Evolutionary conservation across 2,329 filamentous ascomycete species (phyloP), one percentile per base, ranked within the genome.

Genomic region (Aspergillus candidus): DNA sequence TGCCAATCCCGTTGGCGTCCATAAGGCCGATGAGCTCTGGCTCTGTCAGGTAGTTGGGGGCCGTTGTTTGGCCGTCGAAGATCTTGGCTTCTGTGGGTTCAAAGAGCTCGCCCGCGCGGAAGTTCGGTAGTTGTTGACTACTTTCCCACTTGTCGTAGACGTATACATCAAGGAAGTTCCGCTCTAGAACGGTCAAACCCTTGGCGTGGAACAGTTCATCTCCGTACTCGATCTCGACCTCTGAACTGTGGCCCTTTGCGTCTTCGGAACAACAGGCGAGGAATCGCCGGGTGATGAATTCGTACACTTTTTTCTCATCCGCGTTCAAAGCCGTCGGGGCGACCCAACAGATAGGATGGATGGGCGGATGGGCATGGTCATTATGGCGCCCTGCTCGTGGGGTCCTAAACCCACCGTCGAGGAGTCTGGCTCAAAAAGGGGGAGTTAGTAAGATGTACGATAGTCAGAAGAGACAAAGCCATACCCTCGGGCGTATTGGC

Each of bases 1-100:
- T 98, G 11, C 93, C 93, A 52, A 98, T 98, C 2, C 93, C 93
- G 62, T 98, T 98, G 35, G 88, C 90, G 69, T 98, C 93, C 93
- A 98, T 98, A 10, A 98, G 77, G 3, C 85, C 86, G 61, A 98
- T 95, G 18, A 98, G 75, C 62, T 98, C 93, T 0, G 93, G 90
- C 63, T 98, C 93, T 0, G 93, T 97, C 27, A 98, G 75, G 62
- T 94, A 96, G 15, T 77, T 80, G 0, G 93, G 93, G 11, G 90
- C 75, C 1, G 77, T 79, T 0, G 93, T 98, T 66, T 94, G 86
- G n/a, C 93, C 91, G 56, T 97, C 89, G 1, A 80, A 83, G 69
- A 98, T 88, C 56, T 85, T 82, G 4, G 89, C 91, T 68, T 96
- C 90, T 1, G 83, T 87, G 0, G 93, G 93, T 62, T 88, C 83